A percentile compares a stretch with the other conserved stretches of the same genome.
These are phyloP conservation scores for Amanita rimosa DNA, from an alignment of 768 basidiomycete genomes.

Conservation along the genomic window DNA sequence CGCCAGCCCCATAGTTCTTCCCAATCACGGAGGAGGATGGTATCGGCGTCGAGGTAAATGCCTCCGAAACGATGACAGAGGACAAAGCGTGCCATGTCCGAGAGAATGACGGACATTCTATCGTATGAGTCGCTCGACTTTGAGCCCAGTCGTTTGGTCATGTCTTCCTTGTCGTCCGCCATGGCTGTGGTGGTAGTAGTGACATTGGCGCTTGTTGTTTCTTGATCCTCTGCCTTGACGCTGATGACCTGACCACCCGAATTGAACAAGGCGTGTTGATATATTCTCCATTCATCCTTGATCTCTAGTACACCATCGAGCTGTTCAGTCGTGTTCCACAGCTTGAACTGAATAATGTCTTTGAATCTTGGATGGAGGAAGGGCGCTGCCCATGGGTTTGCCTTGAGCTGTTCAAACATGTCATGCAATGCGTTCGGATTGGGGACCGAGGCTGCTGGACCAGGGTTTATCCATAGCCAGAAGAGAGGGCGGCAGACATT, in stretches of 20 bases:
- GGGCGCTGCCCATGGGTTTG: constrained; percentile 85
- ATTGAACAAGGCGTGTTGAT: constrained; percentile 74
- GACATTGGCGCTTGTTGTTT: constrained; percentile 29
- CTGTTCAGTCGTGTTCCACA: constrained; percentile 97
- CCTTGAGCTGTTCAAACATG: constrained; percentile 71
- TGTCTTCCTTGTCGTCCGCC: constrained; percentile 37
- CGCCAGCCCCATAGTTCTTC: constrained; percentile 95
- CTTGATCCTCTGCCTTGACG: constrained; percentile 24
- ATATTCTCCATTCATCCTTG: constrained; percentile 74
- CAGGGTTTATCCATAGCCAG: constrained; percentile 96
- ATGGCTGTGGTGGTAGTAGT: constrained; percentile 46
- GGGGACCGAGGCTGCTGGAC: constrained; percentile 76
- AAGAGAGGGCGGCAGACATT: constrained; percentile 76
- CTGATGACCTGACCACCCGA: constrained; percentile 72
- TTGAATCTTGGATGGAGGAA: constrained; percentile 86
- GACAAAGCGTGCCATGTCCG: constrained; percentile 95
- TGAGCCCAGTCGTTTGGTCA: constrained; percentile 74
- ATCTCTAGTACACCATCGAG: constrained; percentile 81
- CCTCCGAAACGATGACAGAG: constrained; percentile 91
- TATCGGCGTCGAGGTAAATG: constrained; percentile 91
- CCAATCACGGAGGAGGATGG: constrained; percentile 88
- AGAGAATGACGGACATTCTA: constrained; percentile 82
- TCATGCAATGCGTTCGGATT: constrained; percentile 68
- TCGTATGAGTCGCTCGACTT: constrained; percentile 84
- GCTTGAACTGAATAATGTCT: constrained; percentile 81